Conservation (phyloP, 2,329 filamentous ascomycete species). For the Leptosphaerulina australis region DNA sequence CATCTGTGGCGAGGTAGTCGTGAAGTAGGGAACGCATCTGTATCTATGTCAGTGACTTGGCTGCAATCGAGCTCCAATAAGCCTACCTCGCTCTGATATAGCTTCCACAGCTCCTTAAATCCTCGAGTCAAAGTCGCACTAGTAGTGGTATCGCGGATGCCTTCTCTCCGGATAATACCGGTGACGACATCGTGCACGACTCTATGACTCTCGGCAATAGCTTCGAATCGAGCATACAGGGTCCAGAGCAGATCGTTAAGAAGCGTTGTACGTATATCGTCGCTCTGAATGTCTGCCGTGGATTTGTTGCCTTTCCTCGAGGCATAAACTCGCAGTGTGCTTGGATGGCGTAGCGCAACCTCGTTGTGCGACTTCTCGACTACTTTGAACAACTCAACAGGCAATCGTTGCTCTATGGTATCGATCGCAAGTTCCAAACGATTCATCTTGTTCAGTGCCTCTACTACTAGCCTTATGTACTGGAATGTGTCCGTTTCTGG, state of each 20-base stretch:
- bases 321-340: slow-evolving; percentile 64
- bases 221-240: slow-evolving; percentile 94
- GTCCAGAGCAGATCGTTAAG: slow-evolving; percentile 92
- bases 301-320: slow-evolving; percentile 66
- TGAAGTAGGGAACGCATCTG: slow-evolving; percentile 86
- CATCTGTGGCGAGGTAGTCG: slow-evolving; percentile 94
- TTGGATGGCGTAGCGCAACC: slow-evolving; percentile 91
- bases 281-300: slow-evolving; percentile 64
- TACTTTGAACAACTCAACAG: slow-evolving; percentile 90
- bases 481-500: slow-evolving; percentile 95
- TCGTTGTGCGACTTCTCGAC: slow-evolving; percentile 95
- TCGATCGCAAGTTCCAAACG: slow-evolving; percentile 85
- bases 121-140: slow-evolving; percentile 74
- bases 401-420: slow-evolving; percentile 87
- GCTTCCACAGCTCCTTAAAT: slow-evolving; percentile 96
- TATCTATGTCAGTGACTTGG: slow-evolving; percentile 5
- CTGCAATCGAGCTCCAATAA: too few species aligned
- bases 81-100: slow-evolving; percentile 84
- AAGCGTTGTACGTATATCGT: slow-evolving; percentile 79
- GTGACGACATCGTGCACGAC: slow-evolving; percentile 91
- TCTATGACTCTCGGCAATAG: slow-evolving; percentile 93
- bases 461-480: slow-evolving; percentile 86
- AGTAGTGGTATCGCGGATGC: slow-evolving; percentile 59
- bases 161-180: slow-evolving; percentile 83
- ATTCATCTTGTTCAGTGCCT: slow-evolving; percentile 87